phyloP scores from a whole-genome alignment of 2,329 filamentous ascomycete species.

The Talaromyces albobiverticillius region DNA sequence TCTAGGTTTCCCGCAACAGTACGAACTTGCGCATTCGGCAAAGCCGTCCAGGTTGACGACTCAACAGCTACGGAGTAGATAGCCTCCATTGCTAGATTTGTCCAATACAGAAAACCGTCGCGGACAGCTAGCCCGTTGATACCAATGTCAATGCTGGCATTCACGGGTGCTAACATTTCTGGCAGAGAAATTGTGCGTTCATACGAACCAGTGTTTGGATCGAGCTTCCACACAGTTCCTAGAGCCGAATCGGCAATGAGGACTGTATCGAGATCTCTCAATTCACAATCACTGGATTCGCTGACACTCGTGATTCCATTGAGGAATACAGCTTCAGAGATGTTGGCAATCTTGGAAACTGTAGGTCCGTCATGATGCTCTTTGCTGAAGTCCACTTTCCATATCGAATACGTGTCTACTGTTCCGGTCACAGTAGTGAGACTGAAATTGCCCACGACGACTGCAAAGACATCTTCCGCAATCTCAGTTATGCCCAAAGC shows the following conservation, averaged over 20 bases:
- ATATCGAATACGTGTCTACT: background rate
- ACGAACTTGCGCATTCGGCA: background rate
- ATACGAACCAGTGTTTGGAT: background rate
- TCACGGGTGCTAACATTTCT: background rate
- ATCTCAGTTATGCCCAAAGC: background rate
- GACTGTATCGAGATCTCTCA: no score
- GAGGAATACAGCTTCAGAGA: constrained; percentile 32
- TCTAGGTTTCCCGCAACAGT: background rate
- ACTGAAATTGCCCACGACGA: background rate
- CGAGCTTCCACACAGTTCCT: background rate
- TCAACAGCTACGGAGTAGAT: background rate
- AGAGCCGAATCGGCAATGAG: background rate
- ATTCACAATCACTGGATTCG: no score
- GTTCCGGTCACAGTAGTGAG: background rate
- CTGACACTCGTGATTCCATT: no score
- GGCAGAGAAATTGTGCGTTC: background rate
- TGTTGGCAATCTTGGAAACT: background rate
- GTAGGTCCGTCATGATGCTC: no score
- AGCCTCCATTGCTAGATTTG: background rate
- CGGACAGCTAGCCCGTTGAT: background rate
- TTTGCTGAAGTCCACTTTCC: background rate
- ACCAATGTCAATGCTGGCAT: background rate
- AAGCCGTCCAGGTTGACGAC: no score
- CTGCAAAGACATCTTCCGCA: no score
- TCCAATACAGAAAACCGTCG: background rate